Base-by-base conservation (phyloP, 768 basidiomycete species). In the Cubamyces sp. region DNA sequence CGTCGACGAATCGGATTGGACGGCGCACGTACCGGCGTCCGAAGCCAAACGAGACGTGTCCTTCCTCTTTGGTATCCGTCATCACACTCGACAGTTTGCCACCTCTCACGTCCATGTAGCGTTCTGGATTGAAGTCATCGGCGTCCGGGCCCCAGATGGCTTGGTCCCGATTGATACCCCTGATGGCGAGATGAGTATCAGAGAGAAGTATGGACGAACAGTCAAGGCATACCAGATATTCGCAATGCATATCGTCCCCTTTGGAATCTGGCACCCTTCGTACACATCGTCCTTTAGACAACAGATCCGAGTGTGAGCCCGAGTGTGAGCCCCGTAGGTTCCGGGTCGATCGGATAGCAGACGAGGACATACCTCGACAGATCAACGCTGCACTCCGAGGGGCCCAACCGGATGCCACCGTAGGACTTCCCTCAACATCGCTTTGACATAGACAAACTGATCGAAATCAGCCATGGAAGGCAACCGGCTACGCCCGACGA, bases 111-210 rank as follows among this genome's bases (percentile, higher is more conserved):
- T 53, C 49, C 18, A 66, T 28, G 62, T 65, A 66, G n/a, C 67
- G 48, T 21, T 68, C 65, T 1, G 67, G 67, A 25, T 42, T 55
- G 57, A 55, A 68, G 26, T 61, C 54, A 14, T 46, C 55, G 15
- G 64, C 60, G 26, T 65, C 57, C 37, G 19, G 48, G 23, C 60
- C 64, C 67, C 61, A 62, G 12, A 62, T 49, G 64, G 80, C 83
- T 19, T 82, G 74, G 25, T 81, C 79, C 0, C 84, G 84, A 45
- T 81, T 76, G 68, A 86, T 84, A 18, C 63, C 66, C 14, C 73
- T 66, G 0, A 82, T 82, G n/a, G 16, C 82, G 71, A 1, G 77
- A 79, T 66, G 76, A 84, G 18, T 64, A 67, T 37, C 66, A 39
- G 5, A 78, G 79, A 61, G 83, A 78, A 46, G 79, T 81, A 18